These are phyloP conservation scores for Cutaneotrichosporon sp. DNA, from an alignment of 1,284 basidiomycete genomes.

Conservation along the genomic window DNA sequence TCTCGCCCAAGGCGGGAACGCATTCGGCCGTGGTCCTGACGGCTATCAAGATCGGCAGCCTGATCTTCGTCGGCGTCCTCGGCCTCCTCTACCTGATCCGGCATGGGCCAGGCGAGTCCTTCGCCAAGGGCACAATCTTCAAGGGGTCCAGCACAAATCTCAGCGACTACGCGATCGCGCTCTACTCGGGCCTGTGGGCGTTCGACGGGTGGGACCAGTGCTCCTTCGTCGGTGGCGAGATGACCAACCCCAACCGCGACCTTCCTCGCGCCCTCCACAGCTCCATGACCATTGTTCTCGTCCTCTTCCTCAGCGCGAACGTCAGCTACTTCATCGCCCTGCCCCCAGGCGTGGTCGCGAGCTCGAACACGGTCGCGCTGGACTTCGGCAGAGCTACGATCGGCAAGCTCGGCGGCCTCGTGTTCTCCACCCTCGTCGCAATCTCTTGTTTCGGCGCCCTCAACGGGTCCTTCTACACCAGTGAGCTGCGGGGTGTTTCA, in stretches of 20 bases:
- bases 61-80: slow-evolving; percentile 55
- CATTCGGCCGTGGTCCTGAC: slow-evolving; percentile 84
- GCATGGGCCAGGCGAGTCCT: slow-evolving; percentile 45
- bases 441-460: slow-evolving; percentile 92
- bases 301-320: slow-evolving; percentile 79
- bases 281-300: slow-evolving; percentile 69
- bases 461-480: slow-evolving; percentile 82
- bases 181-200: slow-evolving; percentile 95
- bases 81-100: slow-evolving; percentile 49
- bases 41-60: slow-evolving; percentile 64
- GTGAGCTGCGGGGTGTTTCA: slow-evolving; percentile 37
- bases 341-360: slow-evolving; percentile 64
- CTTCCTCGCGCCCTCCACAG: slow-evolving; percentile 86
- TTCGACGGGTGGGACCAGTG: slow-evolving; percentile 79
- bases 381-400: slow-evolving; percentile 89
- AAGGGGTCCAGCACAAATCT: slow-evolving; percentile 72
- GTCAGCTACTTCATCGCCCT: slow-evolving; percentile 90
- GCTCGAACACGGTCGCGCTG: slow-evolving; percentile 83
- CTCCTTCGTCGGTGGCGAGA: slow-evolving; percentile 85
- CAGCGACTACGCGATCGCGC: slow-evolving; percentile 83
- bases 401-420: slow-evolving; percentile 77
- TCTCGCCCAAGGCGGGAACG: slow-evolving; percentile 75
- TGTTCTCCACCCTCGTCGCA: slow-evolving; percentile 85
- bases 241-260: slow-evolving; percentile 78
- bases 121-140: slow-evolving; percentile 61